Evolutionary conservation across 176 grass and related monocot species (phyloP).

Genomic region (Zoysia japonica): DNA sequence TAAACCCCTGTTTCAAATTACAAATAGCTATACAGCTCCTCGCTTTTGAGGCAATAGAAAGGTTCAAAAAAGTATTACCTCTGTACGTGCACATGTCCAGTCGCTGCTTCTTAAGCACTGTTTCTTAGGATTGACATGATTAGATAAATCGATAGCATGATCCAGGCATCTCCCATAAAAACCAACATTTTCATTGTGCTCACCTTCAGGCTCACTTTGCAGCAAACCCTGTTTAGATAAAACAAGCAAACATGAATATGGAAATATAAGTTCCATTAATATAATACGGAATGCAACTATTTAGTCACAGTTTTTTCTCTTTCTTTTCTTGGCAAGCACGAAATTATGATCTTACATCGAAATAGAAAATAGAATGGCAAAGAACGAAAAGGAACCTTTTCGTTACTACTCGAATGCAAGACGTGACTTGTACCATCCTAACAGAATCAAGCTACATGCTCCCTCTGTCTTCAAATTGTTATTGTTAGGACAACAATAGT

Average conservation of each 20-base stretch:
- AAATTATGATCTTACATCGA: slow-evolving; percentile 1
- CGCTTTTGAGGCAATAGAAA: slow-evolving; percentile 23
- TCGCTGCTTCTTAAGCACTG: slow-evolving; percentile 51
- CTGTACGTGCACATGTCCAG: slow-evolving; percentile 70
- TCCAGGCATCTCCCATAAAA: slow-evolving; percentile 85
- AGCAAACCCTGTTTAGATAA: slow-evolving; percentile 62
- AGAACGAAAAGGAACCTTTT: background rate
- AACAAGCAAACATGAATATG: background rate
- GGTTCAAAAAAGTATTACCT: slow-evolving; percentile 51
- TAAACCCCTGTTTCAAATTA: slow-evolving; percentile 60
- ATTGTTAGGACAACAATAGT: background rate
- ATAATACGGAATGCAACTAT: slow-evolving; percentile 16
- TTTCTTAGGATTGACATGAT: slow-evolving; percentile 46
- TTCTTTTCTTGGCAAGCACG: slow-evolving; percentile 2
- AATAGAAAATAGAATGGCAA: background rate
- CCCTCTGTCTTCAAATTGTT: background rate
- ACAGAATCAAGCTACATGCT: background rate
- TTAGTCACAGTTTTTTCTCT: background rate
- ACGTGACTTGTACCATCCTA: slow-evolving; percentile 19
- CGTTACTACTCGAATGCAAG: slow-evolving; percentile 13
- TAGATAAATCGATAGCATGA: slow-evolving; percentile 57
- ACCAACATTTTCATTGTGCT: slow-evolving; percentile 70
- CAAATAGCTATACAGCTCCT: slow-evolving; percentile 13
- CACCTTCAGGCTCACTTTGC: slow-evolving; percentile 92
- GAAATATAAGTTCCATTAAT: slow-evolving; percentile 1